phyloP scores from a whole-genome alignment of 2,329 filamentous ascomycete species.

The Xylaria sp. region DNA sequence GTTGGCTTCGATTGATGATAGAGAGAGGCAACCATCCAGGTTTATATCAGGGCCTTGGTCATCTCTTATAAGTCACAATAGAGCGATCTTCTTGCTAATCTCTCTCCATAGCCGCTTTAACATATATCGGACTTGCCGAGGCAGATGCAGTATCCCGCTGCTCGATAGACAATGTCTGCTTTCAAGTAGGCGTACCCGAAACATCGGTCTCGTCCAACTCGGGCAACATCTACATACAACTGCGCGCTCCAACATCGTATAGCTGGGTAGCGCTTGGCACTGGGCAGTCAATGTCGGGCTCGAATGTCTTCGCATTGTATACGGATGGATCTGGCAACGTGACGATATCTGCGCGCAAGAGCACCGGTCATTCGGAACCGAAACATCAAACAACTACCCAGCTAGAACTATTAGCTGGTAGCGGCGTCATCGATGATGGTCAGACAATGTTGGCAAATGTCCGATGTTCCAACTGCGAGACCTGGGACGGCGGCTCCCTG shows the following conservation, averaged over 20 bases:
- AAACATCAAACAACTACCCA: constrained; percentile 38
- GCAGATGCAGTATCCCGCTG: constrained; percentile 37
- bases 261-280: constrained; percentile 56
- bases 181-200: constrained; percentile 50
- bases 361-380: constrained; percentile 45
- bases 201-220: constrained; percentile 42
- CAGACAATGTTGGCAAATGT: constrained; percentile 56
- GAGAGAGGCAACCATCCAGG: neutral
- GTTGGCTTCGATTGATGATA: no score
- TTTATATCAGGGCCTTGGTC: no score
- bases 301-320: constrained; percentile 61
- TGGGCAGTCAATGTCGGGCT: constrained; percentile 48
- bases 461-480: constrained; percentile 47
- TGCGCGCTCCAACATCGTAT: constrained; percentile 49
- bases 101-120: constrained; percentile 19
- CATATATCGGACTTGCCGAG: constrained; percentile 23
- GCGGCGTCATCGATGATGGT: constrained; percentile 45
- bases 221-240: constrained; percentile 57
- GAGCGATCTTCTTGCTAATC: no score
- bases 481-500: constrained; percentile 41
- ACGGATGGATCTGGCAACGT: constrained; percentile 53
- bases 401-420: constrained; percentile 53
- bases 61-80: no score
- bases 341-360: constrained; percentile 54
- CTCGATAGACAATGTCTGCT: constrained; percentile 45